Evolutionary conservation across 2,329 filamentous ascomycete genomes (phyloP), one percentile per base, ranked within the genome.

Genomic region (Ceratocystis colombiana): DNA sequence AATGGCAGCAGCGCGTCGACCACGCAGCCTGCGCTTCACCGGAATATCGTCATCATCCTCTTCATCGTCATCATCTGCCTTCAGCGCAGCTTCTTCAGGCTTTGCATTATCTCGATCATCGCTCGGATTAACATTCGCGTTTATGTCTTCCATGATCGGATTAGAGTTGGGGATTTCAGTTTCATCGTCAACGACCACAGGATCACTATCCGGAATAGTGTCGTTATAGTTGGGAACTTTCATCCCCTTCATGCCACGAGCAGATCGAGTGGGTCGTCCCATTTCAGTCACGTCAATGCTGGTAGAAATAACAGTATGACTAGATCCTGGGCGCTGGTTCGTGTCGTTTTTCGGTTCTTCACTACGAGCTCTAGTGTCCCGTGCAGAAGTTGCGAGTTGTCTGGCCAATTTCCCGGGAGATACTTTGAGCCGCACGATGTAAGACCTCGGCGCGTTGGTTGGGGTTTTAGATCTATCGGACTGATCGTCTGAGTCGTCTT

Each of bases 241-340:
- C 1, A 82, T 69, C 5, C 78, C 78, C 72, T 85, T 85, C 17
- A 74, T 73, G 17, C 77, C 79, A 53, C 82, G 79, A 0, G 80
- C 80, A 4, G 78, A 74, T 68, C 81, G 76, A 1, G 74, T 75
- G 8, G 69, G 73, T 33, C 78, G 77, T 15, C 41, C 61, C 66
- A 68, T 68, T 48, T 65, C 57, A 15, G 44, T 41, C 17, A 10
- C 28, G 5, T n/a, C 17, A 10, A 7, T 79, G 20, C 76, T 76
- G 48, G 80, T 77, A 1, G 77, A 72, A 50, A 77, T 77, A 22
- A 78, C 79, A 69, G 87, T 84, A 66, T 77, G 79, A n/a, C 84
- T 84, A 6, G 84, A 86, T 70, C 78, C 82, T 5, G 84, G 82
- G 15, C 87, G 75, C 70, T 86, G 82, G 3, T 85, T 73, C 5